These are phyloP conservation scores for Westerdykella sp. DNA, from an alignment of 2,329 filamentous ascomycete genomes.

Conservation along the genomic window DNA sequence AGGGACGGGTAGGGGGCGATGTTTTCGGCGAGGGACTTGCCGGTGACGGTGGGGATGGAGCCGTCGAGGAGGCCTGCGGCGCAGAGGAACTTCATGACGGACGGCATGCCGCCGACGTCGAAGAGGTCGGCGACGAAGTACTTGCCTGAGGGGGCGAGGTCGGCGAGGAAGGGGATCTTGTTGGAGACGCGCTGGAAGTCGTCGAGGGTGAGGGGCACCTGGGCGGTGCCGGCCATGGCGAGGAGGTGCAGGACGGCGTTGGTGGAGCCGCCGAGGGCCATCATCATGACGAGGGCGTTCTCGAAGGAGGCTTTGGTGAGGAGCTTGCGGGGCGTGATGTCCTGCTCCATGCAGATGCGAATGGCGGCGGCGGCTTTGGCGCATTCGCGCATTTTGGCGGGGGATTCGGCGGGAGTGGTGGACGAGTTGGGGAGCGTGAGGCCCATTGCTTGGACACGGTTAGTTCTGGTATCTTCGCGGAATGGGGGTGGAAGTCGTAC, in stretches of 20 bases:
- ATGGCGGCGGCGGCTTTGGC: conserved; percentile 74
- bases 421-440: conserved; percentile 76
- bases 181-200: conserved; percentile 77
- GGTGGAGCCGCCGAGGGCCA: conserved; percentile 84
- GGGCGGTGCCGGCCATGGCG: conserved; percentile 82
- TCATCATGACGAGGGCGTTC: conserved; percentile 83
- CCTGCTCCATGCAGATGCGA: conserved; percentile 69
- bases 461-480: conserved; percentile 1
- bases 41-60: conserved; percentile 72
- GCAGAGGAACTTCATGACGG: conserved; percentile 79
- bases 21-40: conserved; percentile 77
- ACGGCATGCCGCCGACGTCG: conserved; percentile 75
- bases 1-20: conserved; percentile 70
- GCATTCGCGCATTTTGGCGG: conserved; percentile 82
- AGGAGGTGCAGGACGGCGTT: conserved; percentile 86
- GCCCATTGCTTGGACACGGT: conserved; percentile 59
- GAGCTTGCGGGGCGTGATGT: conserved; percentile 75
- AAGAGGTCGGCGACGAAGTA: conserved; percentile 88
- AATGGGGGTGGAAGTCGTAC: conserved; percentile 6
- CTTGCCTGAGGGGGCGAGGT: conserved; percentile 75
- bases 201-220: conserved; percentile 69
- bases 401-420: conserved; percentile 72
- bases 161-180: conserved; percentile 78
- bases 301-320: conserved; percentile 76
- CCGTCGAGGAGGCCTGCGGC: conserved; percentile 71